Conservation (phyloP, 139 green algal genomes). For the Chlorella sp. region DNA sequence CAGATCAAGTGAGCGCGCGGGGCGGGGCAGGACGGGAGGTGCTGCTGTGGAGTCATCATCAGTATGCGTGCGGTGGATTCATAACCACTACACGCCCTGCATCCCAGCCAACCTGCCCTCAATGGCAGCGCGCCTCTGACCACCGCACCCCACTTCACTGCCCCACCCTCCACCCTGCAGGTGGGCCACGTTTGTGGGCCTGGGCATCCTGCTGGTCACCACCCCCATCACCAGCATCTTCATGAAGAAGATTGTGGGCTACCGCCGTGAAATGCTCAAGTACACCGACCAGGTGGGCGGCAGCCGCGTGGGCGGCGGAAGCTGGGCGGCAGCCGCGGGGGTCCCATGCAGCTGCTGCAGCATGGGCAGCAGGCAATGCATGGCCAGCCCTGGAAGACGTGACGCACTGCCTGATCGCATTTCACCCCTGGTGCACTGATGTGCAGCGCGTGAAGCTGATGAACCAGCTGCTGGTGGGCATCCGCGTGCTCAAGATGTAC, state of each 20-base stretch:
- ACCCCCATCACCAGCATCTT: conserved; percentile 77
- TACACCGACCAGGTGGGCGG: conserved; percentile 78
- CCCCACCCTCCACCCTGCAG: conserved; percentile 36
- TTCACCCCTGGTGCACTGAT: too few species aligned
- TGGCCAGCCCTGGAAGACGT: too few species aligned
- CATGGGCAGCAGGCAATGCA: too few species aligned
- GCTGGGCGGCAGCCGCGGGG: too few species aligned
- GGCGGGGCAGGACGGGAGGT: neutral
- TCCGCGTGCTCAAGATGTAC: conserved; percentile 90
- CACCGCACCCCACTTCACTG: neutral
- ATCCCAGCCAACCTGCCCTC: too few species aligned
- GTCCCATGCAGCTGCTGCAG: too few species aligned
- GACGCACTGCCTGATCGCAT: too few species aligned
- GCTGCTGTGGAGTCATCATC: too few species aligned
- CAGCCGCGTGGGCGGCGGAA: too few species aligned
- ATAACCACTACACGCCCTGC: too few species aligned
- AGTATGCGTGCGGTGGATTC: too few species aligned
- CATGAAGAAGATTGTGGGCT: conserved; percentile 58
- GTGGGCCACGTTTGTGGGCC: conserved; percentile 90
- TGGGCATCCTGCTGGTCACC: conserved; percentile 83
- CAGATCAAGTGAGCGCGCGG: conserved; percentile 69
- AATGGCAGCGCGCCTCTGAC: too few species aligned
- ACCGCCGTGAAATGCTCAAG: conserved; percentile 75
- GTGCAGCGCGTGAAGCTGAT: conserved; percentile 82
- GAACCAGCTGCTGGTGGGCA: conserved; percentile 81